Conservation (phyloP, 352 stramenopile genomes). For the Pythium aristosporum region DNA sequence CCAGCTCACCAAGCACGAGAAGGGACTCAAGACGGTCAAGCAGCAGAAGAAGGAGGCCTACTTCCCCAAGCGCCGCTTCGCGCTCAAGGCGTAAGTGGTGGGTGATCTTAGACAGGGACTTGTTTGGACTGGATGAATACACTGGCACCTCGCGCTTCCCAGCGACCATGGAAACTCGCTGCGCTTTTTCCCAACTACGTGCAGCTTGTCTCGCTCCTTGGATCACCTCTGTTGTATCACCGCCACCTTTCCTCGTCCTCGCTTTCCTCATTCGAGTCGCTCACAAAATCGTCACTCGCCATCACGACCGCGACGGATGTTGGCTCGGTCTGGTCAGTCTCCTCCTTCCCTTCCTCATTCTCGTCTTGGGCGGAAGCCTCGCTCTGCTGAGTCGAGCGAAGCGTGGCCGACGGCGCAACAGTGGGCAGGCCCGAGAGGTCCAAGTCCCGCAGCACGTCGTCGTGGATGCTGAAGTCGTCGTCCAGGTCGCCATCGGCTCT, state of each 20-base stretch:
- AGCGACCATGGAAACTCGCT: slow-evolving; percentile 25
- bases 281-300: slow-evolving; percentile 26
- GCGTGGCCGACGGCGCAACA: slow-evolving; percentile 42
- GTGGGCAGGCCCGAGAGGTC: slow-evolving; percentile 40
- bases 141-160: slow-evolving; percentile 55
- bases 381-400: slow-evolving; percentile 67
- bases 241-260: background rate
- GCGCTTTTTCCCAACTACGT: background rate
- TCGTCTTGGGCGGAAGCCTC: slow-evolving; percentile 7
- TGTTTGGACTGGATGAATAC: slow-evolving; percentile 62
- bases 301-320: background rate
- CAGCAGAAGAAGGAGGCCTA: slow-evolving; percentile 95
- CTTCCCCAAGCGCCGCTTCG: slow-evolving; percentile 96
- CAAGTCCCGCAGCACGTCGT: slow-evolving; percentile 55
- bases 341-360: background rate
- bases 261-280: slow-evolving; percentile 30
- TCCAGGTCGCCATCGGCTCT: slow-evolving; percentile 17
- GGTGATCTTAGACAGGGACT: slow-evolving; percentile 32
- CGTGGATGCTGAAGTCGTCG: slow-evolving; percentile 42
- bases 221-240: background rate
- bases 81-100: slow-evolving; percentile 95
- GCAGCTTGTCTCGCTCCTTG: too few relatives aligned
- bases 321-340: background rate
- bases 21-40: slow-evolving; percentile 92
- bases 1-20: slow-evolving; percentile 94